Evolutionary conservation across 2,329 filamentous ascomycete genomes (phyloP).

Genomic region (Pseudogymnoascus sp.): DNA sequence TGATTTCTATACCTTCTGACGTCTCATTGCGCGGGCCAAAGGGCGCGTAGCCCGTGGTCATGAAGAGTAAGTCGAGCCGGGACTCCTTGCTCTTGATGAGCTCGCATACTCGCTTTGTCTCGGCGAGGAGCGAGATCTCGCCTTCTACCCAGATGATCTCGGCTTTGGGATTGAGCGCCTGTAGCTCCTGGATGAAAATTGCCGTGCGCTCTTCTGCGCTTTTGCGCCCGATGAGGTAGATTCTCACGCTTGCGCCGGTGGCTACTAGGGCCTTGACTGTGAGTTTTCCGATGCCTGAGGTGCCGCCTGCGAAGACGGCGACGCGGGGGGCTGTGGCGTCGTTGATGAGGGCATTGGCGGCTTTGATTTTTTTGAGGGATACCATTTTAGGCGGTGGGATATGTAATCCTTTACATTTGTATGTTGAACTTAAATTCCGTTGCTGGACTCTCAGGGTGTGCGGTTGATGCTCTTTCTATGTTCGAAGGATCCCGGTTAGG

Average conservation of each 20-base stretch:
- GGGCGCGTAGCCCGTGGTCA: slow-evolving; percentile 33
- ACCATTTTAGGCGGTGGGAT: background rate
- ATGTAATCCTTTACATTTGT: background rate
- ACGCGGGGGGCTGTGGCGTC: slow-evolving; percentile 12
- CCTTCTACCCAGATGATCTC: slow-evolving; percentile 34
- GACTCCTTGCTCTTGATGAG: slow-evolving; percentile 36
- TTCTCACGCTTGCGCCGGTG: slow-evolving; percentile 32
- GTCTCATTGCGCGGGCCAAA: slow-evolving; percentile 37
- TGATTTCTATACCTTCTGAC: slow-evolving; percentile 44
- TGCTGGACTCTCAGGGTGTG: no score
- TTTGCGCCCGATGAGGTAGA: slow-evolving; percentile 45
- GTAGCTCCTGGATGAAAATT: slow-evolving; percentile 31
- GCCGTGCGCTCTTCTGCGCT: slow-evolving; percentile 26
- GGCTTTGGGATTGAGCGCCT: slow-evolving; percentile 33
- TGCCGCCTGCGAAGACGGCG: slow-evolving; percentile 45
- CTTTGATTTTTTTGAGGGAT: background rate
- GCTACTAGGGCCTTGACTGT: slow-evolving; percentile 38
- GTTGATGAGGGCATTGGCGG: slow-evolving; percentile 13
- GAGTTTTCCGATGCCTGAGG: slow-evolving; percentile 43
- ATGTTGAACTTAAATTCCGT: background rate
- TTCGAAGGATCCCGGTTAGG: background rate
- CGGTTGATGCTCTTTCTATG: background rate
- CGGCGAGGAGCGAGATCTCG: slow-evolving; percentile 42
- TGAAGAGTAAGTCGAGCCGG: slow-evolving; percentile 38
- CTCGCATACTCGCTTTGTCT: slow-evolving; percentile 39